Evolutionary conservation across 2,329 filamentous ascomycete species (phyloP).

Genomic region (Calonectria multiphialidica): DNA sequence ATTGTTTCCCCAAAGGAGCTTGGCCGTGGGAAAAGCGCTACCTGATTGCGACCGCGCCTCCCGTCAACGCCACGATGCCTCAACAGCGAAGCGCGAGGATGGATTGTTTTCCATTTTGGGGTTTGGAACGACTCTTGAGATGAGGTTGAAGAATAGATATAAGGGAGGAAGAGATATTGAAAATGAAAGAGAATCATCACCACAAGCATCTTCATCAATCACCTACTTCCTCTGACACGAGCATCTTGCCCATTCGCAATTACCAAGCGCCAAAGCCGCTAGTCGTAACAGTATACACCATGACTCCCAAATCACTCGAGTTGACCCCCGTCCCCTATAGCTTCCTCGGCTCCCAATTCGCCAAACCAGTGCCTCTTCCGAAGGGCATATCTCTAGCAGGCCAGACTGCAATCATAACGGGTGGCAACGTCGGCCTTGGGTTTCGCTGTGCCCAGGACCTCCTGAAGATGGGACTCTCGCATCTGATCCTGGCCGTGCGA

Average conservation of each 20-base stretch:
- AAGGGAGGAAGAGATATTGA: neutral
- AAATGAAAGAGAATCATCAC: neutral
- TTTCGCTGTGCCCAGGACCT: constrained; percentile 57
- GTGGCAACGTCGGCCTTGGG: constrained; percentile 62
- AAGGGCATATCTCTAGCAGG: constrained; percentile 44
- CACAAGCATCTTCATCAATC: neutral
- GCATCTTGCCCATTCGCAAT: neutral
- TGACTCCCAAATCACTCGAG: constrained; percentile 42
- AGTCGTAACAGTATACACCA: neutral
- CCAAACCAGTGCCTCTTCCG: constrained; percentile 37
- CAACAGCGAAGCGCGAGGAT: neutral
- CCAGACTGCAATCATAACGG: constrained; percentile 61
- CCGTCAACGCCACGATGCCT: neutral
- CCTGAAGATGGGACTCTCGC: constrained; percentile 51
- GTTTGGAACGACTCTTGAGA: neutral
- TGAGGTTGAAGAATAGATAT: neutral
- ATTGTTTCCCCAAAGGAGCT: constrained; percentile 23
- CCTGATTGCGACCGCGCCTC: neutral
- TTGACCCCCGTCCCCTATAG: constrained; percentile 22
- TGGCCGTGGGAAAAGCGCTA: neutral
- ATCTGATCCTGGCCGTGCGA: constrained; percentile 62
- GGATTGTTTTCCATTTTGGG: constrained; percentile 34
- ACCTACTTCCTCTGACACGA: neutral
- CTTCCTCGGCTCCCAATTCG: constrained; percentile 45
- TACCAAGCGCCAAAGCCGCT: neutral